Base-by-base conservation (phyloP, 768 basidiomycete species). In the Hortiboletus campestris region DNA sequence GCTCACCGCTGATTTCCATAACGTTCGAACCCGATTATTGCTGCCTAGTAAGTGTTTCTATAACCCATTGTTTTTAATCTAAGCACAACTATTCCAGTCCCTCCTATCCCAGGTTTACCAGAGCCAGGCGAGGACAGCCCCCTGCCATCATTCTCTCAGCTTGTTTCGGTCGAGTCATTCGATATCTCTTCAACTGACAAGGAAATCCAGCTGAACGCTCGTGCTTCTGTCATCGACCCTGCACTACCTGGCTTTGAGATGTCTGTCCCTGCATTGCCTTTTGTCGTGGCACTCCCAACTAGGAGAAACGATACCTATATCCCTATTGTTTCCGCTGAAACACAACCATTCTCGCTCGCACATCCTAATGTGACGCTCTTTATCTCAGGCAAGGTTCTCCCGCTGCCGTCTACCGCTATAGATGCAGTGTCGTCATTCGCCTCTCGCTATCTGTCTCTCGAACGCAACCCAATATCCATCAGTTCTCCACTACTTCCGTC, bases 321-420 rank as follows among this genome's bases (percentile, higher is more conserved):
- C 39, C 76, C 81, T 2, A 69, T 90, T 6, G 86, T 84, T 19
- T 74, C 80, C 6, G 80, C 85, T 16, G 64, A 75, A 39, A 82
- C 83, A 5, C 67, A 74, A 3, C 81, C 86, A 2, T 84, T 89
- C 65, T 64, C 69, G 1, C 77, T 89, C 45, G 84, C 82, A 0
- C 83, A 84, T 61, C 86, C 87, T 13, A 91, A 89, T 64, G 78
- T 86, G 49, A 82, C 86, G 1, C 63, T 91, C 22, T 60, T 70
- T 34, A 71, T 90, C 35, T 69, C 73, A 13, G 90, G 90, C 28
- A 67, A 58, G 17, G 78, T 89, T 29, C 76, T 87, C 32, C 80
- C 87, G 6, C 67, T 89, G 5, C 66, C 75, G 2, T 69, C 80
- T 12, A 64, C 76, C 2, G 67, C 74, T 34, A 63, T 72, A 8